Evolutionary conservation across 2,329 filamentous ascomycete species (phyloP).

Genomic region (Boeremia lycopersici): DNA sequence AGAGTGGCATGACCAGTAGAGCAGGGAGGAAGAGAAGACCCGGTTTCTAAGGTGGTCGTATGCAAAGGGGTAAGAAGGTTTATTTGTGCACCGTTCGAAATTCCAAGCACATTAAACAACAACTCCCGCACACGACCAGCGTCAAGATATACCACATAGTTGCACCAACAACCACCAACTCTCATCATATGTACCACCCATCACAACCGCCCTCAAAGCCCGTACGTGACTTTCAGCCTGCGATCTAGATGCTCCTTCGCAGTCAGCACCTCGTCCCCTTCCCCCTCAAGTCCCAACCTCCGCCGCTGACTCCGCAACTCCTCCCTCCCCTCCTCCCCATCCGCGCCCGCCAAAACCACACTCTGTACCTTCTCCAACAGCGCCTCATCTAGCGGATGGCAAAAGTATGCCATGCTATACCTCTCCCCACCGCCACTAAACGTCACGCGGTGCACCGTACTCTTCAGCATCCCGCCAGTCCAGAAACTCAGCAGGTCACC

Average conservation of each 20-base stretch:
- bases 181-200: not conserved
- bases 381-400: constrained; percentile 64
- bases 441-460: constrained; percentile 86
- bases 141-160: too few species aligned
- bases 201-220: constrained; percentile 30
- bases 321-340: constrained; percentile 40
- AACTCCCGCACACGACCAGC: too few species aligned
- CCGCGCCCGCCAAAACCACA: constrained; percentile 49
- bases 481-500: constrained; percentile 79
- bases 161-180: too few species aligned
- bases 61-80: not conserved
- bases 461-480: constrained; percentile 86
- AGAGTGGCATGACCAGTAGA: constrained; percentile 26
- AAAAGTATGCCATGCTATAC: constrained; percentile 68
- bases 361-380: constrained; percentile 63
- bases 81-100: not conserved
- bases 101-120: not conserved
- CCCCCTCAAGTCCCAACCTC: constrained; percentile 52
- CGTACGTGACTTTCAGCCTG: constrained; percentile 65
- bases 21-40: constrained; percentile 34
- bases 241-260: constrained; percentile 64
- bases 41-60: constrained; percentile 4
- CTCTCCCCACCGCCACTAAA: constrained; percentile 61
- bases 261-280: constrained; percentile 55
- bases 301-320: constrained; percentile 46